Percentiles rank a stretch among this genome's conserved stretches.
Evolutionary conservation across 495 filamentous ascomycete species (phyloP).

Genomic region (Tuber calosporum): DNA sequence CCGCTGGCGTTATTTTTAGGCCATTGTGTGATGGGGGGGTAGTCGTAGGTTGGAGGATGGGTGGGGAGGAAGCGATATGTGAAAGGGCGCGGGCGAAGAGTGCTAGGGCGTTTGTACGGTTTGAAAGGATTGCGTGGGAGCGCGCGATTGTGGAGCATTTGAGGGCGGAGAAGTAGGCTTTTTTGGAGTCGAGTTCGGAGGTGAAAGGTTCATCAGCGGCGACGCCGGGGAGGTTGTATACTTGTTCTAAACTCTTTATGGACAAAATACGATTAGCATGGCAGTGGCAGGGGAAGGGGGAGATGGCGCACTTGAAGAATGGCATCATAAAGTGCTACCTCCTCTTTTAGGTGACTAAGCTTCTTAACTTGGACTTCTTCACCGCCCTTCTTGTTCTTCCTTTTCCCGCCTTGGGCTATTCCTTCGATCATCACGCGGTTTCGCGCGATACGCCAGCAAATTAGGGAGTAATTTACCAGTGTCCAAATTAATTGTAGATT

Average conservation of each 20-base stretch:
- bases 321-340: slow-evolving; percentile 86
- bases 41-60: slow-evolving; percentile 41
- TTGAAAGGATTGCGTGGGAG: slow-evolving; percentile 68
- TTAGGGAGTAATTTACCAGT: slow-evolving; percentile 82
- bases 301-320: slow-evolving; percentile 54
- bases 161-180: slow-evolving; percentile 77
- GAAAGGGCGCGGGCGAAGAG: slow-evolving; percentile 59
- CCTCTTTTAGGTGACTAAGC: slow-evolving; percentile 72
- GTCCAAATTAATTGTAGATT: slow-evolving; percentile 86
- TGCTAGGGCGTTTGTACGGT: slow-evolving; percentile 74
- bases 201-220: slow-evolving; percentile 75
- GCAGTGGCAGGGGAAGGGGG: background rate
- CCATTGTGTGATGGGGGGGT: slow-evolving; percentile 40
- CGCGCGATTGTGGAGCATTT: slow-evolving; percentile 80
- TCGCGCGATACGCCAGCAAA: slow-evolving; percentile 89
- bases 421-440: slow-evolving; percentile 75
- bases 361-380: slow-evolving; percentile 58
- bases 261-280: slow-evolving; percentile 7
- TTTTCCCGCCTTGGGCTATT: slow-evolving; percentile 47
- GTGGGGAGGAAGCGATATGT: slow-evolving; percentile 49
- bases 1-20: slow-evolving; percentile 53
- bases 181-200: slow-evolving; percentile 66
- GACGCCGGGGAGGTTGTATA: slow-evolving; percentile 82
- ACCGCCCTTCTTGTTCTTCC: slow-evolving; percentile 53
- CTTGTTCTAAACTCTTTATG: slow-evolving; percentile 72